Evolutionary conservation across 352 stramenopile species (phyloP).

Genomic region (Globisporangium paroecandrum): DNA sequence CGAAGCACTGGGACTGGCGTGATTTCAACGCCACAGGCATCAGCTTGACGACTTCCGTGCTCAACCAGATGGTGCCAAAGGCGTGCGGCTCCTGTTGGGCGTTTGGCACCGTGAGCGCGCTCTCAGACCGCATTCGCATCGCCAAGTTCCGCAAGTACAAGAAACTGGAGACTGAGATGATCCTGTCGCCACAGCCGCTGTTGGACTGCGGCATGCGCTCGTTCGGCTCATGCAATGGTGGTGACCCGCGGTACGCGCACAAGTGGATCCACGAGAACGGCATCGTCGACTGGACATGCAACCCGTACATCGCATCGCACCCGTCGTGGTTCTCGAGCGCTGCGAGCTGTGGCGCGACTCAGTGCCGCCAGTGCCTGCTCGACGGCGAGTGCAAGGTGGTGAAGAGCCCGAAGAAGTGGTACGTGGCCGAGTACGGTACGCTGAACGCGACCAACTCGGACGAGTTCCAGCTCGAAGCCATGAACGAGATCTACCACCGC

Average conservation of each 20-base stretch:
- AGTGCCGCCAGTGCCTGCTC: constrained; percentile 65
- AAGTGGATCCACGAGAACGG: constrained; percentile 84
- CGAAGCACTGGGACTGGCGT: constrained; percentile 72
- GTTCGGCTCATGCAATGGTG: constrained; percentile 74
- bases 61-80: constrained; percentile 80
- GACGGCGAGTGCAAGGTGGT: constrained; percentile 58
- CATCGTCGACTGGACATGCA: constrained; percentile 79
- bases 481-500: constrained; percentile 96
- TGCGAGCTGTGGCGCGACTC: constrained; percentile 49
- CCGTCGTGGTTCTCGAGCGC: constrained; percentile 64
- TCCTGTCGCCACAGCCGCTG: constrained; percentile 67
- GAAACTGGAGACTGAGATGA: constrained; percentile 46
- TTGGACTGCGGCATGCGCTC: constrained; percentile 80
- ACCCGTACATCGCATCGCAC: constrained; percentile 77
- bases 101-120: constrained; percentile 60
- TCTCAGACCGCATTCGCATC: constrained; percentile 81
- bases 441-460: constrained; percentile 62
- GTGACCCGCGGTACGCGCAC: constrained; percentile 75
- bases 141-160: constrained; percentile 58
- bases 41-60: constrained; percentile 61
- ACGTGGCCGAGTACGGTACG: constrained; percentile 70
- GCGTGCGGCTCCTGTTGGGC: constrained; percentile 79
- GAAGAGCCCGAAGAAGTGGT: constrained; percentile 59
- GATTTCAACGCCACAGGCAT: constrained; percentile 79
- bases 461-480: constrained; percentile 76